Base-by-base conservation (phyloP, 805 yeast genomes). In the Yarrowia keelungensis region DNA sequence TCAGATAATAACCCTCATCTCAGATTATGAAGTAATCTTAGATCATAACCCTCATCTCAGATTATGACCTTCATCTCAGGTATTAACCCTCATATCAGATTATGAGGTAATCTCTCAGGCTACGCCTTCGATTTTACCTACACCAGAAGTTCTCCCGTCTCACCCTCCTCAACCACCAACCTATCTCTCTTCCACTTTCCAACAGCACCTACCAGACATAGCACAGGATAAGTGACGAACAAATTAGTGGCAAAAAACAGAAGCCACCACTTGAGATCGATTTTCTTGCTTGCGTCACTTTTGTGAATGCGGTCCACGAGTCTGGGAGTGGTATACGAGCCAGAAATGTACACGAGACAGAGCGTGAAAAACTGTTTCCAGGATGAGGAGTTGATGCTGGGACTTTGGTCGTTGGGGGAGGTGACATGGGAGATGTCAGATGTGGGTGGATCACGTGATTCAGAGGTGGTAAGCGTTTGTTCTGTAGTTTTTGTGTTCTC, bases 221-320 rank as follows among this genome's bases (percentile, higher is more conserved):
- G 19, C 3, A 49, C 39, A 8, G 53, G 53, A 32, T 32, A 49
- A 1, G 53, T 49, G 8, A 49, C 39, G 32, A 49, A 49, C 19
- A 49, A 12, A n/a, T 49, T 49, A 7, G 53, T 32, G 19, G 19
- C 19, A 14, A 49, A 49, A 32, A 49, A 49, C 11, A 49, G 14
- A 1, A 49, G 11, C 53, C 53, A 49, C 53, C 53, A 49, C 19
- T 39, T 49, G 53, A 32, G 14, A 9, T 49, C 53, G 10, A 49
- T 10, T 12, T 15, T 14, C 14, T 49, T 49, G 3, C 39, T 15
- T 5, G 12, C 3, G 19, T 49, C 53, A 3, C 8, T 8, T 10
- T 26, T 32, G 39, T 49, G 39, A 2, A 49, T 32, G 5, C 53
- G 38, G 3, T 49, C 22, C 12, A 49, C 39, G 14, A 49, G 39